Evolutionary conservation across 805 yeast genomes (phyloP), one percentile per base, ranked within the genome.

Genomic region (Brettanomyces naardenensis): DNA sequence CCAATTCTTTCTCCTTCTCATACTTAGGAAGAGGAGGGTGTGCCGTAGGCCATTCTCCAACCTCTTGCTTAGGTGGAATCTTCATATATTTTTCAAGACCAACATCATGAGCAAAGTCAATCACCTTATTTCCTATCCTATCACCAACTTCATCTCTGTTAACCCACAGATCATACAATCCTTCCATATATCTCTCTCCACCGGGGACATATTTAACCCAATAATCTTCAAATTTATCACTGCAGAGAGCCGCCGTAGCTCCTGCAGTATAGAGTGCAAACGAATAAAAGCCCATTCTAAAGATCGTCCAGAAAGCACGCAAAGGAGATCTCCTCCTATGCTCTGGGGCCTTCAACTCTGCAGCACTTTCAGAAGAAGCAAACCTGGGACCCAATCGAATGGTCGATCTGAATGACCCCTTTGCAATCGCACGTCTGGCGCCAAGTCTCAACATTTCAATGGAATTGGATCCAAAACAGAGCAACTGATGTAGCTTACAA

Each of bases 171-270:
- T 53, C 61, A 45, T 79, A 84, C 37, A 71, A 62, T 6, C 54
- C 48, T 37, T 74, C 73, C 22, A 80, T 68, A 22, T 72, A 59
- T 18, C 59, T 58, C 48, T 77, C 82, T 28, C 78, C 84, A 36
- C 70, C 66, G 15, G 92, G 92, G 32, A 80, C 72, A 41, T 71
- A 71, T 45, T 78, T 78, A 18, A 77, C 66, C 56, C 78, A 80
- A 33, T 65, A 45, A 46, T 80, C 85, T 46, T 75, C 78, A 53
- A 79, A 69, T 14, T 72, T 64, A 46, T 78, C 82, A 51, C 68
- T 68, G 44, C 71, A 61, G 22, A 75, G 61, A 11, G 87, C 66
- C 40, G 69, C 59, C 37, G 70, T 73, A n/a, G 77, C 70, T 37
- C 84, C 86, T 26, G 69, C 76, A 26, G 73, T 76, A 46, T 78